These are phyloP conservation scores for Sporothrix curviconia DNA, from an alignment of 2,329 filamentous ascomycete species.

Conservation along the genomic window DNA sequence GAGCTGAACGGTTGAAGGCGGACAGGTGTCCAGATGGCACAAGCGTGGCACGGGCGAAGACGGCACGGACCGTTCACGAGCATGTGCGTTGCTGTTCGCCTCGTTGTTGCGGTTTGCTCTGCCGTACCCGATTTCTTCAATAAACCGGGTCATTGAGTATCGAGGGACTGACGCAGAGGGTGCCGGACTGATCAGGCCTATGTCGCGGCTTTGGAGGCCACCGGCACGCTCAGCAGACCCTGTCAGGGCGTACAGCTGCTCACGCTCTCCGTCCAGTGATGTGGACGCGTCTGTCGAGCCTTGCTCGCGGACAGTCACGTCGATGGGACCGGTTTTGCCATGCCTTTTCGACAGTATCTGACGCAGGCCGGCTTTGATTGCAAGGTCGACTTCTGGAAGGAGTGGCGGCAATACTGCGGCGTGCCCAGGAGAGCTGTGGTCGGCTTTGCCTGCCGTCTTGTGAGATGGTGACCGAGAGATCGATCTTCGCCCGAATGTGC, in stretches of 20 bases:
- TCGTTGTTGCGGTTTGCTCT: neutral
- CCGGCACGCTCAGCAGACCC: neutral
- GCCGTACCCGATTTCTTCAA: neutral
- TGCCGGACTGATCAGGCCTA: neutral
- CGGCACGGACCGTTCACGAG: neutral
- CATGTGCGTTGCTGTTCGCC: neutral
- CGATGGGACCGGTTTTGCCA: neutral
- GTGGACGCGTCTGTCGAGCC: neutral
- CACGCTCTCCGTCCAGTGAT: neutral
- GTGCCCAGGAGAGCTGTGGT: neutral
- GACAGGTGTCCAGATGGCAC: neutral
- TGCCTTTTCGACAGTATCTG: neutral
- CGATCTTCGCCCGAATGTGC: conserved; percentile 67
- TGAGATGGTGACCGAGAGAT: conserved; percentile 42
- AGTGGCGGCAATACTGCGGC: too few species aligned
- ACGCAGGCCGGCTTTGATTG: too few species aligned
- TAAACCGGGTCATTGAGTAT: neutral
- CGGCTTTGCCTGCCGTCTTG: conserved; percentile 15
- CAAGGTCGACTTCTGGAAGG: neutral
- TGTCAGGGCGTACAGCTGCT: neutral
- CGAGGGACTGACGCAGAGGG: neutral
- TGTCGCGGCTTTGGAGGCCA: neutral
- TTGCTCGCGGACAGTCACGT: neutral
- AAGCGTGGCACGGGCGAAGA: neutral
- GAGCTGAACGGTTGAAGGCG: neutral